phyloP scores from a whole-genome alignment of 495 filamentous ascomycete genomes.

The Podospora sp. region DNA sequence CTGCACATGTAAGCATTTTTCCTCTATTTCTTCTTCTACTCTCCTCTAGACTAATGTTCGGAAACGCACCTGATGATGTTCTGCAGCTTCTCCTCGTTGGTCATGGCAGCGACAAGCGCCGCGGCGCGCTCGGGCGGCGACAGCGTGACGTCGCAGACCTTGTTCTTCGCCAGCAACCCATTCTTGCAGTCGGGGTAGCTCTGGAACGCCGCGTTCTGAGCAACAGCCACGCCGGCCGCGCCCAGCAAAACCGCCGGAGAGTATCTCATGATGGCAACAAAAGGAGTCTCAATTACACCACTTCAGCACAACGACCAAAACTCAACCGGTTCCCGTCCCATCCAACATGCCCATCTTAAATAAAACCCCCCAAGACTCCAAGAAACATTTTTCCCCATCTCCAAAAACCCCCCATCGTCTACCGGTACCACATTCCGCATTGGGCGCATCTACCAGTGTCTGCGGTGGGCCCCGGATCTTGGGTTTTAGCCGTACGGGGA shows the following conservation, averaged over 20 bases:
- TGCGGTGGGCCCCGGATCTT: background rate
- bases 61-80: constrained; percentile 28
- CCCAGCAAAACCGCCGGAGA: background rate
- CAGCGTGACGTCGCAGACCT: constrained; percentile 11
- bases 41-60: no score
- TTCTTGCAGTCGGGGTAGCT: constrained; percentile 12
- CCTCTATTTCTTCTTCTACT: background rate
- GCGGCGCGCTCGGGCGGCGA: constrained; percentile 34
- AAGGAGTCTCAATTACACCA: background rate
- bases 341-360: background rate
- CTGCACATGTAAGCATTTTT: constrained; percentile 26
- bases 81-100: constrained; percentile 43
- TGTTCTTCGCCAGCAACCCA: constrained; percentile 9
- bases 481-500: background rate
- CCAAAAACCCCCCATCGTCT: no score
- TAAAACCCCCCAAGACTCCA: background rate
- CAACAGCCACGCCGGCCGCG: background rate
- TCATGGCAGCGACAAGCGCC: constrained; percentile 43
- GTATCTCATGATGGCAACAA: background rate
- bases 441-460: background rate
- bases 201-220: constrained; percentile 10
- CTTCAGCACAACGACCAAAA: background rate
- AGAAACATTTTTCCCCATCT: no score
- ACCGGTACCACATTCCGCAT: background rate
- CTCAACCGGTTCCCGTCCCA: no score